These are phyloP conservation scores for Lactarius hengduanensis DNA, from an alignment of 768 basidiomycete species.

Conservation along the genomic window DNA sequence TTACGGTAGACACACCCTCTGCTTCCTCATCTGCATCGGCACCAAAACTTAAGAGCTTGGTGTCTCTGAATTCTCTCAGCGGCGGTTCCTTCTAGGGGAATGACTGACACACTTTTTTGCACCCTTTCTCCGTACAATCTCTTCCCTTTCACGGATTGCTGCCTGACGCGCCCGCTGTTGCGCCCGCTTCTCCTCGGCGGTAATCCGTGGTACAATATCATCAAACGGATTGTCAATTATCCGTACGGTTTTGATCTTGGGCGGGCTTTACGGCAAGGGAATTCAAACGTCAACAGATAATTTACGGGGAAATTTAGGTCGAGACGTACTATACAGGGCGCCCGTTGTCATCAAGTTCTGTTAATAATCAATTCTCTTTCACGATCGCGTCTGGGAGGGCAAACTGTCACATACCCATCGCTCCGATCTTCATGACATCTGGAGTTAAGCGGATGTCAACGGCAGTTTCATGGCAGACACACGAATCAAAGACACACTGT, in stretches of 20 bases:
- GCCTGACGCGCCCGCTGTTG: conserved; percentile 81
- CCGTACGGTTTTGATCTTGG: conserved; percentile 81
- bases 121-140: conserved; percentile 63
- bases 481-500: conserved; percentile 52
- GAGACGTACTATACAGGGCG: conserved; percentile 72
- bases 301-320: not conserved
- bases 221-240: conserved; percentile 93
- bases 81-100: not conserved
- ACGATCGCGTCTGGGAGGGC: not conserved
- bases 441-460: not conserved
- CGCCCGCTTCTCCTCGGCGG: conserved; percentile 83
- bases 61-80: conserved; percentile 57
- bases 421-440: conserved; percentile 93
- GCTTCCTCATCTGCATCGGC: conserved; percentile 62
- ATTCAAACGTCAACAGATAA: conserved; percentile 7
- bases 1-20: conserved; percentile 53
- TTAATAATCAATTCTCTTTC: conserved; percentile 6
- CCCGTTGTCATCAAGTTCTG: conserved; percentile 72
- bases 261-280: conserved; percentile 55
- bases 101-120: conserved; percentile 67
- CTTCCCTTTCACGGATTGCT: conserved; percentile 75
- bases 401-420: conserved; percentile 60
- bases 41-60: conserved; percentile 86
- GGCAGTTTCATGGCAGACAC: not conserved
- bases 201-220: conserved; percentile 95